phyloP scores from a whole-genome alignment of 2,329 filamentous ascomycete genomes.

The Ceratocystis variospora region DNA sequence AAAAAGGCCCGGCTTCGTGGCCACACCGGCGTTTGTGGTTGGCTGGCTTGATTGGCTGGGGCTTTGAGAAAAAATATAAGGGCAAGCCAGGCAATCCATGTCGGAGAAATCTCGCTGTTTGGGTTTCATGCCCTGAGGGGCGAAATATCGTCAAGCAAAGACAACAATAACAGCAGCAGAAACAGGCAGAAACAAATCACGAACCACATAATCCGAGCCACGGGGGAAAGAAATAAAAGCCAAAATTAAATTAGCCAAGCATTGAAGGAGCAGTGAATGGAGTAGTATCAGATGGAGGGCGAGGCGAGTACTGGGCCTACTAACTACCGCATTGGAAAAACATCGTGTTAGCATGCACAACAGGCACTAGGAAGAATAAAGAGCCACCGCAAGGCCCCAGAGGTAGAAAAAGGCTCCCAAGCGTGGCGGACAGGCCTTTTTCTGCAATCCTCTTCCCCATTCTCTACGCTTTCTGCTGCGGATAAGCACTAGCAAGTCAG shows the following conservation, averaged over 20 bases:
- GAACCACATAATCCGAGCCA: background rate
- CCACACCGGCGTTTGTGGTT: background rate
- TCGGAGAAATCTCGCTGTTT: conserved; percentile 14
- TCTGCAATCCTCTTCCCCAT: background rate
- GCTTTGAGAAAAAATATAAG: background rate
- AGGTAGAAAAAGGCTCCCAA: background rate
- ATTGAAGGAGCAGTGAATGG: background rate
- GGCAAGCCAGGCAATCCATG: background rate
- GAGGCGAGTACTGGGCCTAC: background rate
- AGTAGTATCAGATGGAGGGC: too few species aligned
- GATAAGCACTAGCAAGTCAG: background rate
- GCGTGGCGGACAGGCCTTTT: background rate
- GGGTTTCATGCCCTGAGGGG: background rate
- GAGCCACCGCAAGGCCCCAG: background rate
- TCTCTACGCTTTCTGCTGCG: background rate
- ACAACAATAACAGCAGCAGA: background rate
- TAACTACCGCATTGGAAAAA: background rate
- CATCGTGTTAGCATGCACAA: background rate
- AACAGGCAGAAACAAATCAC: background rate
- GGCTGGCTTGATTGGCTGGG: background rate
- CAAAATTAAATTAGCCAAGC: background rate
- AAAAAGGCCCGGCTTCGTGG: conserved; percentile 4
- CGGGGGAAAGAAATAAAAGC: background rate
- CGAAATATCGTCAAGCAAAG: background rate
- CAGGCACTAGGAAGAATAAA: background rate